phyloP scores from a whole-genome alignment of 768 basidiomycete genomes.

The Boletus reticuloceps region DNA sequence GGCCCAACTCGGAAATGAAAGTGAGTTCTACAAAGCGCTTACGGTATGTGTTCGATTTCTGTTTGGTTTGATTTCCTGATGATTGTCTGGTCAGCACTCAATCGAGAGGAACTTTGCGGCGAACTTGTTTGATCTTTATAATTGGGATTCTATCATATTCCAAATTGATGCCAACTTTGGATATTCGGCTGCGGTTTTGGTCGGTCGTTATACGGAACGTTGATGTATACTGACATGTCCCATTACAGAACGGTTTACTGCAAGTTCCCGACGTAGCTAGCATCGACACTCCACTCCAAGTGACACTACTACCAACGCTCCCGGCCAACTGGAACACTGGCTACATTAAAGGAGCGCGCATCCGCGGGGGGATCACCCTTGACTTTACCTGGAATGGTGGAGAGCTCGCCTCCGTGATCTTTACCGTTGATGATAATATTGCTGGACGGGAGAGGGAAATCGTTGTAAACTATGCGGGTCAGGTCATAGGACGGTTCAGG shows the following conservation, averaged over 20 bases:
- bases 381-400: slow-evolving; percentile 48
- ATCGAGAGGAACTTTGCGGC: slow-evolving; percentile 58
- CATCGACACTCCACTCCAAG: slow-evolving; percentile 44
- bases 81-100: slow-evolving; percentile 45
- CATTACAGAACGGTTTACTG: slow-evolving; percentile 53
- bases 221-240: slow-evolving; percentile 25
- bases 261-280: slow-evolving; percentile 67
- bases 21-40: slow-evolving; percentile 60
- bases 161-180: slow-evolving; percentile 80
- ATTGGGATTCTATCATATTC: slow-evolving; percentile 56
- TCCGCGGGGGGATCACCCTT: slow-evolving; percentile 61
- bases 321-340: slow-evolving; percentile 62
- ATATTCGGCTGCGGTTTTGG: slow-evolving; percentile 64
- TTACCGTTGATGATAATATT: slow-evolving; percentile 38
- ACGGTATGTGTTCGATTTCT: slow-evolving; percentile 41
- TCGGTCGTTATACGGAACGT: slow-evolving; percentile 30
- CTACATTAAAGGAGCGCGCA: slow-evolving; percentile 56
- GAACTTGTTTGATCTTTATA: slow-evolving; percentile 67
- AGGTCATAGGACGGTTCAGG: slow-evolving; percentile 31
- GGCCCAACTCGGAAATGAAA: slow-evolving; percentile 64
- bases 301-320: slow-evolving; percentile 65
- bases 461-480: slow-evolving; percentile 34
- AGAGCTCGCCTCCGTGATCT: slow-evolving; percentile 31
- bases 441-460: slow-evolving; percentile 39
- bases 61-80: not conserved